A percentile compares a stretch with the other conserved stretches of the same genome.
phyloP scores from a whole-genome alignment of 2,329 filamentous ascomycete species.

The Aureobasidium sp. region DNA sequence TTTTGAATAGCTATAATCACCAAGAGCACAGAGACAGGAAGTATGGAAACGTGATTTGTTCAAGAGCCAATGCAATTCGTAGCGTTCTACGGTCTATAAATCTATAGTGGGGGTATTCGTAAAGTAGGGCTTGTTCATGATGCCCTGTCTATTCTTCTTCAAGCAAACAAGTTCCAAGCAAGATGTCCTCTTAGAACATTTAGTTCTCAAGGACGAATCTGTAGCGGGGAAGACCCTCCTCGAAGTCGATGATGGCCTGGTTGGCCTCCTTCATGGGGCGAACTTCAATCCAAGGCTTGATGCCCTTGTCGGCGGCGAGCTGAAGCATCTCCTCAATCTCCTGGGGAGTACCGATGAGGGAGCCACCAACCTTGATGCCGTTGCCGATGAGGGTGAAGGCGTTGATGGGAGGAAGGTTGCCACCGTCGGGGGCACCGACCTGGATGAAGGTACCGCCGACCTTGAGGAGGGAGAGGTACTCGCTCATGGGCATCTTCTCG shows the following conservation, averaged over 20 bases:
- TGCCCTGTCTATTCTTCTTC: background rate
- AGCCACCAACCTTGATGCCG: conserved; percentile 38
- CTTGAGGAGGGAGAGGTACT: conserved; percentile 55
- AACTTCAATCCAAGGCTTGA: conserved; percentile 57
- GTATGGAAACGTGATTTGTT: background rate
- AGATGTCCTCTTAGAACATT: background rate
- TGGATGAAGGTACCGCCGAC: conserved; percentile 55
- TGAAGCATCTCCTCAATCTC: conserved; percentile 56
- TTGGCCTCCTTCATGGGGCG: conserved; percentile 53
- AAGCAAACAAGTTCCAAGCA: background rate
- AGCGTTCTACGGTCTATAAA: conserved; percentile 7
- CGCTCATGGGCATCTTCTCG: conserved; percentile 53
- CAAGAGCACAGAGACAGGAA: background rate
- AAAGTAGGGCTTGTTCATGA: conserved; percentile 8
- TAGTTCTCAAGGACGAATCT: conserved; percentile 34
- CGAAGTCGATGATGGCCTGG: conserved; percentile 50
- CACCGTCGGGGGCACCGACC: conserved; percentile 55
- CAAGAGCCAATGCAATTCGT: conserved; percentile 9
- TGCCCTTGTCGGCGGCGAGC: conserved; percentile 50
- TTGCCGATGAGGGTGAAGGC: conserved; percentile 53
- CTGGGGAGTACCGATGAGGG: conserved; percentile 43
- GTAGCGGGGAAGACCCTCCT: conserved; percentile 46
- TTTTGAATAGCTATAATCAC: background rate
- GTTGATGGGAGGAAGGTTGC: conserved; percentile 44
- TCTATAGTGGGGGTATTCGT: conserved; percentile 12